Conservation (phyloP, 176 grass and related monocot species). For the Musa itinerans region DNA sequence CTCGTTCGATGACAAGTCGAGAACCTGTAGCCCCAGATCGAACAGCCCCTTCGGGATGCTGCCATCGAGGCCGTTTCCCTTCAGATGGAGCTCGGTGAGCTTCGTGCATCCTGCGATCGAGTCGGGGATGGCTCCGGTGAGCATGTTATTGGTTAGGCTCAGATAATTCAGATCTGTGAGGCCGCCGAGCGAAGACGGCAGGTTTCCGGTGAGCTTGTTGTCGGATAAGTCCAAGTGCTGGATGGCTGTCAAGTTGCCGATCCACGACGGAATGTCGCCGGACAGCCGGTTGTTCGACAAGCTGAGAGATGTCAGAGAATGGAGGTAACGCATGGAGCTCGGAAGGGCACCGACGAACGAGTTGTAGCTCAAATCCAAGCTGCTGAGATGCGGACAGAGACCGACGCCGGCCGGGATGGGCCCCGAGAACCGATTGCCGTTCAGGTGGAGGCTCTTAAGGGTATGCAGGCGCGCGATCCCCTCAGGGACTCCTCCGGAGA, state of each 20-base stretch:
- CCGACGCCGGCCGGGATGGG: constrained; percentile 40
- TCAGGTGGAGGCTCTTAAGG: constrained; percentile 53
- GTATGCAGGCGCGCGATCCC: constrained; percentile 53
- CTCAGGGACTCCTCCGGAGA: constrained; percentile 36
- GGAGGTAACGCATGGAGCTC: constrained; percentile 37
- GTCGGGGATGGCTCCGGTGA: constrained; percentile 44
- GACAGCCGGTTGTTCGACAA: constrained; percentile 50
- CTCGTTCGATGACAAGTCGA: constrained; percentile 77
- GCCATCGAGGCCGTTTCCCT: constrained; percentile 44
- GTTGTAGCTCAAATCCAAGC: constrained; percentile 59
- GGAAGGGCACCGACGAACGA: constrained; percentile 55
- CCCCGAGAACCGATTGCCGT: constrained; percentile 57
- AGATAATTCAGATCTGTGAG: constrained; percentile 78
- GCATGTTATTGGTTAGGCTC: constrained; percentile 48
- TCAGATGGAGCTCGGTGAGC: constrained; percentile 56
- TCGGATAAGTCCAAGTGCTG: constrained; percentile 59
- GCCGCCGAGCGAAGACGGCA: constrained; percentile 49
- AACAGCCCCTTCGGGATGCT: constrained; percentile 63
- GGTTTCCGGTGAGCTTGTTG: constrained; percentile 45
- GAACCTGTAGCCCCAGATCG: constrained; percentile 55
- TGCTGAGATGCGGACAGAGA: constrained; percentile 52
- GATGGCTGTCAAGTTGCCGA: constrained; percentile 44
- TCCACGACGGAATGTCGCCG: constrained; percentile 47
- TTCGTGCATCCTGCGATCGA: constrained; percentile 44
- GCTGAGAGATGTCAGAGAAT: constrained; percentile 45